These are phyloP conservation scores for Chrysosporium queenslandicum DNA, from an alignment of 2,329 filamentous ascomycete genomes.

Conservation along the genomic window DNA sequence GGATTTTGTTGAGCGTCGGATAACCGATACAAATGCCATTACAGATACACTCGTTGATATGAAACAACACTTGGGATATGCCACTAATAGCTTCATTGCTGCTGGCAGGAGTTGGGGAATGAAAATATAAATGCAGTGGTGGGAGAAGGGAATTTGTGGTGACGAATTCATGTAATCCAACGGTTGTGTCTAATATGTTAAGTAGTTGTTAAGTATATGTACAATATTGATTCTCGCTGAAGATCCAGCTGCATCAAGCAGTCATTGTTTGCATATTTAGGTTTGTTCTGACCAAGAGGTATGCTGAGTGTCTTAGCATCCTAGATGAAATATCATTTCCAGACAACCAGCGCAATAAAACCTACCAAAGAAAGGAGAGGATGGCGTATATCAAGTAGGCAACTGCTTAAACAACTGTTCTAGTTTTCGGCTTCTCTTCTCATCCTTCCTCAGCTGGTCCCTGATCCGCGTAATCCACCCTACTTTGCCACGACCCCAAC, in stretches of 20 bases:
- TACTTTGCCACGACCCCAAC: constrained; percentile 4
- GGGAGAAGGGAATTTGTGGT: no score
- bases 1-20: constrained; percentile 64
- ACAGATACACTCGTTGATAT: constrained; percentile 54
- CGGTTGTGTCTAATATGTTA: no score
- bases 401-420: not conserved
- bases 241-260: no score
- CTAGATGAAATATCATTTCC: no score
- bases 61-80: constrained; percentile 73
- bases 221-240: no score
- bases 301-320: no score
- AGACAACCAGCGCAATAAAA: not conserved
- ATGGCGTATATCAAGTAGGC: not conserved
- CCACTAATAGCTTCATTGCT: constrained; percentile 65
- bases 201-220: no score
- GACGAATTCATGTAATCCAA: no score
- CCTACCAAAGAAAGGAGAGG: not conserved
- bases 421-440: not conserved
- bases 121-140: constrained; percentile 67
- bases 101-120: constrained; percentile 79
- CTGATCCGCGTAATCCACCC: constrained; percentile 11
- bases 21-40: constrained; percentile 57
- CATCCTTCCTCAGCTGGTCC: constrained; percentile 3
- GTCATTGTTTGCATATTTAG: no score
- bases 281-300: no score